These are phyloP conservation scores for Crucihimalaya himalaica DNA, from an alignment of 345 rosid genomes.

Conservation along the genomic window DNA sequence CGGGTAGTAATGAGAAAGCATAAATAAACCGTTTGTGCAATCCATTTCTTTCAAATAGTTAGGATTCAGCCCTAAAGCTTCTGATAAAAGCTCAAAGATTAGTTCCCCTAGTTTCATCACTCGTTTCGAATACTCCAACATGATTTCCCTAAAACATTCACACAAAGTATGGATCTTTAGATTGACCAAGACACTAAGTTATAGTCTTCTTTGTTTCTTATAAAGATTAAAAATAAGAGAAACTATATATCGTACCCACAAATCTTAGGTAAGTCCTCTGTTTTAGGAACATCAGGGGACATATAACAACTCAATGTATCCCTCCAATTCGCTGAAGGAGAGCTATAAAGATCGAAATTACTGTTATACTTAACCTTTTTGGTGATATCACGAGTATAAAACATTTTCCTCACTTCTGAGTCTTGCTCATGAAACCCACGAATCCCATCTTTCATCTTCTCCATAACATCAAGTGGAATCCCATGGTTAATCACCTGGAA, in stretches of 20 bases:
- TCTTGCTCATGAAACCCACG: too few species aligned
- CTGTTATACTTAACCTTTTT: constrained; percentile 4
- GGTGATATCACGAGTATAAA: constrained; percentile 26
- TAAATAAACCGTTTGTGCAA: constrained; percentile 40
- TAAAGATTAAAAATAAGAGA: too few species aligned
- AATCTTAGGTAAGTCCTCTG: constrained; percentile 45
- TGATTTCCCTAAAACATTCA: too few species aligned
- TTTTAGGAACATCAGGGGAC: constrained; percentile 35
- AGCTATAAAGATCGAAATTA: constrained; percentile 40
- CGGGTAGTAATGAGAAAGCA: constrained; percentile 57
- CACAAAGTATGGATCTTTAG: too few species aligned
- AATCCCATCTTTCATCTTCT: constrained; percentile 25
- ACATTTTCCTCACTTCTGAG: constrained; percentile 17
- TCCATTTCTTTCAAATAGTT: constrained; percentile 45
- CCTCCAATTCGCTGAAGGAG: constrained; percentile 45
- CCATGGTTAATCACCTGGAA: constrained; percentile 41
- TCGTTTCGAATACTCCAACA: too few species aligned
- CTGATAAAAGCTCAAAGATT: too few species aligned
- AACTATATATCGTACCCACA: constrained; percentile 37
- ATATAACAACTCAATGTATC: constrained; percentile 35
- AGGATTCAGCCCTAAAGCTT: constrained; percentile 56
- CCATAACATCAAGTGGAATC: constrained; percentile 3
- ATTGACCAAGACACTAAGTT: too few species aligned
- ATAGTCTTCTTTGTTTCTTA: too few species aligned
- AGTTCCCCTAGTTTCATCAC: too few species aligned